Conservation (phyloP, 345 rosid genomes). For the Aethionema arabicum region DNA sequence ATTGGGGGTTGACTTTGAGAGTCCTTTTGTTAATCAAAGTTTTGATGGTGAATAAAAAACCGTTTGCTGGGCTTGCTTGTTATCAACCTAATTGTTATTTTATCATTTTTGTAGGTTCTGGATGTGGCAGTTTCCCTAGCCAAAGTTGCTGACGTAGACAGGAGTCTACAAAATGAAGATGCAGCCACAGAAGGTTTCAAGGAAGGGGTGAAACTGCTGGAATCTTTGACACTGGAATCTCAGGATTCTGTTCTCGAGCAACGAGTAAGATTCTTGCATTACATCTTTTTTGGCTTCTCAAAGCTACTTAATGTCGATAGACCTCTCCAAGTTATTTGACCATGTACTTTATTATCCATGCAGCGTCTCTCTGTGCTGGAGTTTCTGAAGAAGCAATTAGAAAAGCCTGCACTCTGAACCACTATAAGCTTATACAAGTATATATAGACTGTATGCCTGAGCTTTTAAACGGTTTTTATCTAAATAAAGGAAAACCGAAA, state of each 20-base stretch:
- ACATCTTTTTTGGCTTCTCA: neutral
- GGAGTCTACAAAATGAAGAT: slow-evolving; percentile 63
- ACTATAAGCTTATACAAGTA: slow-evolving; percentile 15
- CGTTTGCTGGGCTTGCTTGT: neutral
- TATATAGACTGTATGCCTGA: slow-evolving; percentile 16
- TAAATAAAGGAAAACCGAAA: slow-evolving; percentile 19
- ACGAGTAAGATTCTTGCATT: slow-evolving; percentile 50
- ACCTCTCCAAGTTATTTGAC: neutral
- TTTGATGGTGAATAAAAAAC: neutral
- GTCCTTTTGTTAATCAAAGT: neutral
- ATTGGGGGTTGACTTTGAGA: neutral
- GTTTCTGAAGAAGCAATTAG: slow-evolving; percentile 70
- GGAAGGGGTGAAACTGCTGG: slow-evolving; percentile 79
- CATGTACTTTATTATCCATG: slow-evolving; percentile 11
- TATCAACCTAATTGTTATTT: neutral
- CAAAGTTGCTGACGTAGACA: slow-evolving; percentile 91
- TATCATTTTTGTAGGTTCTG: slow-evolving; percentile 41
- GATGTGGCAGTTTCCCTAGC: slow-evolving; percentile 92
- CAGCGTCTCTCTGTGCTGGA: slow-evolving; percentile 83
- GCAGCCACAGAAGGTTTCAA: slow-evolving; percentile 64
- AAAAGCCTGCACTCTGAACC: slow-evolving; percentile 42
- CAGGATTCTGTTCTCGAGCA: slow-evolving; percentile 71
- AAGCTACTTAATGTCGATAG: neutral
- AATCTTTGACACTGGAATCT: slow-evolving; percentile 63
- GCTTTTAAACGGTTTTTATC: slow-evolving; percentile 13